These are phyloP conservation scores for Rhytidiadelphus loreus DNA, from an alignment of 225 moss, liverwort and hornwort genomes.

Conservation along the genomic window DNA sequence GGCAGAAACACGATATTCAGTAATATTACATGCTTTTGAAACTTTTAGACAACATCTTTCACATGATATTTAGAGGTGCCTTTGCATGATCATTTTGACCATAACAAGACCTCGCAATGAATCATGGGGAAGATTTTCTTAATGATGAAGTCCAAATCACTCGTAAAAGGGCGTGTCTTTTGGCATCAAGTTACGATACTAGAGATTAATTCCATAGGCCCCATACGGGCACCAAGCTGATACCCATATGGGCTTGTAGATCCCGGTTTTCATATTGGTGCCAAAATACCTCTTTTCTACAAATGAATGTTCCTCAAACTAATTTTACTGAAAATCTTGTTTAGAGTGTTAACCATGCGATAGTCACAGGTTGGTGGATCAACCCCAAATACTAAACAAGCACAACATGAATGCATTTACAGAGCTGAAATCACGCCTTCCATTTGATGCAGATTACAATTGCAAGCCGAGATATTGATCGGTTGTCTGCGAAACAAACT, in stretches of 20 bases:
- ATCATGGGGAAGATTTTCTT: neutral
- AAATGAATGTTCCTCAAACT: neutral
- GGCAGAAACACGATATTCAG: neutral
- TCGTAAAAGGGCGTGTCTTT: too few relatives aligned
- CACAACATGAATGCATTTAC: neutral
- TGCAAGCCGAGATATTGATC: slow-evolving; percentile 58
- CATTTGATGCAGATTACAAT: slow-evolving; percentile 49
- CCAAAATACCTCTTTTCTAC: neutral
- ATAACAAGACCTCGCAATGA: neutral
- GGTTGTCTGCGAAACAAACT: slow-evolving; percentile 6
- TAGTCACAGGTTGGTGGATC: neutral
- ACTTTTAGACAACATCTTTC: neutral
- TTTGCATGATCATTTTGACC: neutral
- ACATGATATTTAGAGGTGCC: neutral
- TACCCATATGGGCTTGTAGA: neutral
- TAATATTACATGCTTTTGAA: neutral
- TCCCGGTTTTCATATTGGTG: neutral
- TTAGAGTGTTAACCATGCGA: neutral
- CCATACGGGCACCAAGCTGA: neutral
- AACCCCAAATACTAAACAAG: too few relatives aligned
- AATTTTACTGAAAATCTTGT: neutral
- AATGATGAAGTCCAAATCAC: neutral
- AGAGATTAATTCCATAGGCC: neutral
- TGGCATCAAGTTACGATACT: neutral
- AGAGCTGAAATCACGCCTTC: neutral